phyloP scores from a whole-genome alignment of 208 protist genomes.

The Trypanosoma cruzi region DNA sequence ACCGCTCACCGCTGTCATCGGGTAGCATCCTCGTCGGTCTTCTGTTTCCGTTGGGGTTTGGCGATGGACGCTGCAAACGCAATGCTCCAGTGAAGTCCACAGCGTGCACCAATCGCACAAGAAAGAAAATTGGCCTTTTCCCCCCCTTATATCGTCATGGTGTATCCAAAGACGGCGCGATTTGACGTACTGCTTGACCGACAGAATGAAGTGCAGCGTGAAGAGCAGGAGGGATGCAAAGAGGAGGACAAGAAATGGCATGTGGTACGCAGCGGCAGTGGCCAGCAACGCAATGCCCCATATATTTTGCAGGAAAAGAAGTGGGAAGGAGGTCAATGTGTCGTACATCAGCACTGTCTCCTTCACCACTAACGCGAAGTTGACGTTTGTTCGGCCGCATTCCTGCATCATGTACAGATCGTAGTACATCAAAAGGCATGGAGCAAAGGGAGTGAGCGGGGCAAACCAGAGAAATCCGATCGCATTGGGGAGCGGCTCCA shows the following conservation, averaged over 20 bases:
- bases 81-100: constrained; percentile 25
- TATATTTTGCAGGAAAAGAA: constrained; percentile 61
- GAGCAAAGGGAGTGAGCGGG: constrained; percentile 59
- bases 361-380: constrained; percentile 10
- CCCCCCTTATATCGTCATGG: not conserved
- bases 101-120: constrained; percentile 31
- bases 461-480: constrained; percentile 58
- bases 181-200: constrained; percentile 38
- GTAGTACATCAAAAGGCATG: constrained; percentile 57
- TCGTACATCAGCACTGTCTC: constrained; percentile 59
- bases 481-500: constrained; percentile 31
- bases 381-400: not conserved
- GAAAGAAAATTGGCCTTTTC: not conserved
- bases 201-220: constrained; percentile 37
- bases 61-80: not conserved
- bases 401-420: constrained; percentile 41
- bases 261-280: constrained; percentile 58
- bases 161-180: constrained; percentile 42
- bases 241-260: constrained; percentile 55
- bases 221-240: constrained; percentile 46
- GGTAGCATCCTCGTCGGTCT: not conserved
- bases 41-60: not conserved
- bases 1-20: not conserved
- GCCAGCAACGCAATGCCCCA: constrained; percentile 51
- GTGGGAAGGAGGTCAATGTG: constrained; percentile 43